phyloP scores from a whole-genome alignment of 1,284 basidiomycete species.

The Butyriboletus appendiculatus region DNA sequence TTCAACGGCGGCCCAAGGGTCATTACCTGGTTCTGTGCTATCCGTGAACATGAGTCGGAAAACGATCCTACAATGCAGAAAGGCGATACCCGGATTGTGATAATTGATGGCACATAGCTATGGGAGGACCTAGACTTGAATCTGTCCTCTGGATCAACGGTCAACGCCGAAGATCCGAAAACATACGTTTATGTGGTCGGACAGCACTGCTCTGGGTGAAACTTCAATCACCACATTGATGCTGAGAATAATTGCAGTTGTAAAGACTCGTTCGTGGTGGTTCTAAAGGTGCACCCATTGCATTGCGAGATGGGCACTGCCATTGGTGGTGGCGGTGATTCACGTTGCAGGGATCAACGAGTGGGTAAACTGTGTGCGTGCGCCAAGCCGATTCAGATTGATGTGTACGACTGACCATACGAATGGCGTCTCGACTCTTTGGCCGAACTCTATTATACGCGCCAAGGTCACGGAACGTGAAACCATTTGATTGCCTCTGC shows the following conservation, averaged over 20 bases:
- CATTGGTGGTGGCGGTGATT: background rate
- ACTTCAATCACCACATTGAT: background rate
- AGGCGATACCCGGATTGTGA: background rate
- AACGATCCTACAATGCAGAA: background rate
- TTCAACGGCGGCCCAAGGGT: slow-evolving; percentile 83
- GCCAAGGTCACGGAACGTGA: background rate
- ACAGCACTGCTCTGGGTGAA: background rate
- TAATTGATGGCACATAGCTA: background rate
- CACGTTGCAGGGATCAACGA: background rate
- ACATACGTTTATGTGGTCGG: too few relatives aligned
- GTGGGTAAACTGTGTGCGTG: background rate
- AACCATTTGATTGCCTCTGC: background rate
- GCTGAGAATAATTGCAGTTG: background rate
- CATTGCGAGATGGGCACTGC: background rate
- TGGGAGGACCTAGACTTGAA: background rate
- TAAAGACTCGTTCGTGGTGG: background rate
- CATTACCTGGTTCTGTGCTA: slow-evolving; percentile 69
- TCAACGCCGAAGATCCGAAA: background rate
- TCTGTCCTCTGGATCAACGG: background rate
- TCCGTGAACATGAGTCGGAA: slow-evolving; percentile 42
- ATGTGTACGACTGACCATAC: background rate
- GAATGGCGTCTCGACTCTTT: background rate
- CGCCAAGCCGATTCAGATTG: background rate
- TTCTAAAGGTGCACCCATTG: background rate
- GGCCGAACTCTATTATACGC: too few relatives aligned